A percentile compares a stretch with the other conserved stretches of the same genome.
These are phyloP conservation scores for Gastrolobium villosum DNA, from an alignment of 306 rosid genomes.

Conservation along the genomic window DNA sequence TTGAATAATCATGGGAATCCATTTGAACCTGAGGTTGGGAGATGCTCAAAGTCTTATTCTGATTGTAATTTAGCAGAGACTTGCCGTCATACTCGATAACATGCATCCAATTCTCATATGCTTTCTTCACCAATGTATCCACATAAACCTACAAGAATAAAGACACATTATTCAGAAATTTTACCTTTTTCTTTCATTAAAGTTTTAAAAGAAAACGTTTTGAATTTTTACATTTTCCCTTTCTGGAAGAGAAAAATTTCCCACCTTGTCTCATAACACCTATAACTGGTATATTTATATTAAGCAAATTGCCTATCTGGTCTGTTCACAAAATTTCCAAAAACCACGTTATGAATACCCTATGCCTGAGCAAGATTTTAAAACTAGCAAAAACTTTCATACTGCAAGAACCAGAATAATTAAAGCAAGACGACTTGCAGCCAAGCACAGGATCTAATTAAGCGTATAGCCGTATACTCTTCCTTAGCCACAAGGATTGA, in stretches of 20 bases:
- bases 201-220: neutral
- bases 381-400: constrained; percentile 33
- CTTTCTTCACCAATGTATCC: constrained; percentile 89
- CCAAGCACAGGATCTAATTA: constrained; percentile 30
- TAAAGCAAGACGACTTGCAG: constrained; percentile 22
- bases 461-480: constrained; percentile 10
- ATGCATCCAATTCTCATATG: constrained; percentile 89
- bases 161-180: constrained; percentile 34
- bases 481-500: constrained; percentile 9
- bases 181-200: constrained; percentile 34
- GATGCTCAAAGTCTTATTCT: constrained; percentile 55
- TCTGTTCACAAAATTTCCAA: constrained; percentile 7
- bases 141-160: constrained; percentile 72
- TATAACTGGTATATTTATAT: constrained; percentile 28
- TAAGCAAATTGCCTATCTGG: constrained; percentile 11
- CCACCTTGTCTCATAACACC: constrained; percentile 11
- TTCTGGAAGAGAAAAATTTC: constrained; percentile 24
- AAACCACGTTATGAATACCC: neutral
- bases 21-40: constrained; percentile 59
- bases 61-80: constrained; percentile 66
- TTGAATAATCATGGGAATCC: constrained; percentile 63
- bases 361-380: constrained; percentile 10
- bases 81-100: constrained; percentile 85
- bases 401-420: constrained; percentile 20
- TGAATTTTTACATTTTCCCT: neutral